Evolutionary conservation across 192 early-diverging fungal genomes (phyloP).

Genomic region (Oehlia diaphana): DNA sequence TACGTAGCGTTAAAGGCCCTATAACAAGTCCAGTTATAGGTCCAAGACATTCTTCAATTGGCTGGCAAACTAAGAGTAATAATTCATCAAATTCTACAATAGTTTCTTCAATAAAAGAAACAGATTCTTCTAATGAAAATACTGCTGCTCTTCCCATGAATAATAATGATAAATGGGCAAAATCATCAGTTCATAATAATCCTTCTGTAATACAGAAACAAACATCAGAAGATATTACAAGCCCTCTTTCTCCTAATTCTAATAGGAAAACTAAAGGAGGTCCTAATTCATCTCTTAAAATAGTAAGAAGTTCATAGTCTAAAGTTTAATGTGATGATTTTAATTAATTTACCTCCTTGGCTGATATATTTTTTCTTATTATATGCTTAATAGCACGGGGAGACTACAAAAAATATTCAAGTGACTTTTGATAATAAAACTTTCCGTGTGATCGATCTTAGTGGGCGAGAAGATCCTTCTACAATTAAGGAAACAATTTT

Average conservation of each 20-base stretch:
- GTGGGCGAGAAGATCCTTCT: slow-evolving; percentile 33
- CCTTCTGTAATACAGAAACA: neutral
- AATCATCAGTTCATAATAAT: neutral
- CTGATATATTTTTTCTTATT: neutral
- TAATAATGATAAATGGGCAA: neutral
- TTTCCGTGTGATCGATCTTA: slow-evolving; percentile 39
- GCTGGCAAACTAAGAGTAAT: slow-evolving; percentile 1
- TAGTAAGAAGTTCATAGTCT: neutral
- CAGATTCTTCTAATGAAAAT: neutral
- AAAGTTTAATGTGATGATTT: neutral
- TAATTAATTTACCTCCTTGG: neutral
- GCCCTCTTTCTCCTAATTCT: neutral
- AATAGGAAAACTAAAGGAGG: neutral
- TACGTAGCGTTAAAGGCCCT: neutral
- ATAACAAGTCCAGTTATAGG: neutral
- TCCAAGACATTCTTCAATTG: slow-evolving; percentile 14
- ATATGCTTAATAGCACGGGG: neutral
- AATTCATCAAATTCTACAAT: neutral
- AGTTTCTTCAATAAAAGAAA: neutral
- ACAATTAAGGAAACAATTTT: slow-evolving; percentile 41
- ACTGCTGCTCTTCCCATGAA: neutral
- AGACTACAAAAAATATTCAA: slow-evolving; percentile 32
- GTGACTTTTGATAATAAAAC: slow-evolving; percentile 41
- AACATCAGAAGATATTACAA: neutral
- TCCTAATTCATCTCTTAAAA: neutral